Conservation (phyloP, 306 rosid genomes). For the Comarum palustre region DNA sequence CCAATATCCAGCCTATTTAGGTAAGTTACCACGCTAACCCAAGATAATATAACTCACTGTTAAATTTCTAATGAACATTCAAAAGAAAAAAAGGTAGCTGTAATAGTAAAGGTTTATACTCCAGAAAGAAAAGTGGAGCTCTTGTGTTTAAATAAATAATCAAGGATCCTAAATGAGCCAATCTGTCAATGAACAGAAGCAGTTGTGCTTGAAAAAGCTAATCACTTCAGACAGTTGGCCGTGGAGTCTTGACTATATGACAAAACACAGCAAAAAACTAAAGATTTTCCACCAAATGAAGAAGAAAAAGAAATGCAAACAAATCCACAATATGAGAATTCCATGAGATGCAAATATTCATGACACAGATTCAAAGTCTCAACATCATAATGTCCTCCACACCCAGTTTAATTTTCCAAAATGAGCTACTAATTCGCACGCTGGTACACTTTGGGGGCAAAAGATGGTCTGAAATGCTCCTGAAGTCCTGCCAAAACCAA, state of each 20-base stretch:
- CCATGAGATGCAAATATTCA: conserved; percentile 12
- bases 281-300: conserved; percentile 19
- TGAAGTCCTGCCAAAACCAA: conserved; percentile 21
- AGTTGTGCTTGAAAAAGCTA: conserved; percentile 33
- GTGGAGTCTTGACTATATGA: conserved; percentile 3
- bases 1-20: no score
- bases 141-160: not conserved
- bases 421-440: not conserved
- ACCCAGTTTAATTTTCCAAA: not conserved
- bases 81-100: not conserved
- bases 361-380: conserved; percentile 7
- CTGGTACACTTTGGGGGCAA: not conserved
- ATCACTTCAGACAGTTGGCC: conserved; percentile 18
- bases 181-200: conserved; percentile 23
- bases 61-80: no score
- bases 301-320: conserved; percentile 13
- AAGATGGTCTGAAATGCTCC: not conserved
- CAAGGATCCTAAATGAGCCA: not conserved
- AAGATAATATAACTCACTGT: no score
- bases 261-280: not conserved
- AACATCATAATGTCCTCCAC: not conserved
- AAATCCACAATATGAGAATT: conserved; percentile 32
- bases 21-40: no score
- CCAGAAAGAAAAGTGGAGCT: not conserved
- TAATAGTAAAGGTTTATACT: not conserved